phyloP scores from a whole-genome alignment of 2,329 filamentous ascomycete species.

The Raffaelea ambrosiae region DNA sequence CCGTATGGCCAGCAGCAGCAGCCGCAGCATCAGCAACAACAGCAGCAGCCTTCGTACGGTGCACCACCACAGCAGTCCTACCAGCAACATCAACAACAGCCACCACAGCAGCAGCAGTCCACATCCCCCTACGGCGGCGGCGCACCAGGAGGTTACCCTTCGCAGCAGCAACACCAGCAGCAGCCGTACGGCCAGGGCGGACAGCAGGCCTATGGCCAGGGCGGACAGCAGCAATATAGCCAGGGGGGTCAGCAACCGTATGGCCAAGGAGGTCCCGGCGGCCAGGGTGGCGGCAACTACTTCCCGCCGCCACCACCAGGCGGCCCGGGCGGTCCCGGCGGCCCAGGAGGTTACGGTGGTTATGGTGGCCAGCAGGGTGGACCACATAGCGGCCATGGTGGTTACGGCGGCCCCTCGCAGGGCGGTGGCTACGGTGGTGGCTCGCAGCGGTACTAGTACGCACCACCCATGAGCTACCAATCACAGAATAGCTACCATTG shows the following conservation, averaged over 20 bases:
- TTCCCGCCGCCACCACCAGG: too few relatives aligned
- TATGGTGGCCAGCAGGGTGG: not conserved
- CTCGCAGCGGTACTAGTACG: conserved; percentile 5
- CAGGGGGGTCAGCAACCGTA: not conserved
- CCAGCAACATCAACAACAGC: not conserved
- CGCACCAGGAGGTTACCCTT: too few relatives aligned
- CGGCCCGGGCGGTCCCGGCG: conserved; percentile 9
- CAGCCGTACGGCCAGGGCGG: too few relatives aligned
- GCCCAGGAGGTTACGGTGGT: conserved; percentile 18
- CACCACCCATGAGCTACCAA: too few relatives aligned
- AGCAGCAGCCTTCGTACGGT: not conserved
- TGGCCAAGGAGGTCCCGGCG: conserved; percentile 7
- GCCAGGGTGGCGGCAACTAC: conserved; percentile 8
- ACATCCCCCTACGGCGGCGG: too few relatives aligned
- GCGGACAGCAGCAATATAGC: not conserved
- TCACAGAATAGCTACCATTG: too few relatives aligned
- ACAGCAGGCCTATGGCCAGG: too few relatives aligned
- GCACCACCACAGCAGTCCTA: not conserved
- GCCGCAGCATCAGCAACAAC: not conserved
- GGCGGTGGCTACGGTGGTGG: conserved; percentile 16
- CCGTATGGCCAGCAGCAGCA: conserved; percentile 2
- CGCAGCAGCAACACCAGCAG: too few relatives aligned
- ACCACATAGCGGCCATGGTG: conserved; percentile 12
- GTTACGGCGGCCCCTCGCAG: conserved; percentile 11
- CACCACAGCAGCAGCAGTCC: not conserved